A percentile compares a stretch with the other conserved stretches of the same genome.
These are phyloP conservation scores for Arabidopsis arenosa DNA, from an alignment of 345 rosid species.

Conservation along the genomic window DNA sequence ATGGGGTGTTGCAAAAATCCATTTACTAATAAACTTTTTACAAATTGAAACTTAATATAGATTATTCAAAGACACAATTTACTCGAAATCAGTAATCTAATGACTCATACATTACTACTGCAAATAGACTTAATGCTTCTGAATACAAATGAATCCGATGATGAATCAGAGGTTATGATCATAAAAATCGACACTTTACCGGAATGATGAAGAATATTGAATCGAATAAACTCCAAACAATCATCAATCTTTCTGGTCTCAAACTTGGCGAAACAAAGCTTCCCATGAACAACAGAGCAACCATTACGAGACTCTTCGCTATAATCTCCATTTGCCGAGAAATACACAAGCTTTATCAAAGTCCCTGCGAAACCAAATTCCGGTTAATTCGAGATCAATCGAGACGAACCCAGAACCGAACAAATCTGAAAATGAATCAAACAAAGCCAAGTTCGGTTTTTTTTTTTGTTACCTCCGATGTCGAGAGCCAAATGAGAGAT, in stretches of 20 bases:
- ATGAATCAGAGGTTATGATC: neutral
- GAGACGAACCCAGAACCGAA: neutral
- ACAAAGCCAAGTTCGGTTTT: neutral
- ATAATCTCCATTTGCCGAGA: conserved; percentile 51
- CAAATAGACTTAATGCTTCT: neutral
- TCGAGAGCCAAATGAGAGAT: conserved; percentile 83
- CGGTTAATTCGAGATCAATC: neutral
- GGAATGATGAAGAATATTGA: conserved; percentile 59
- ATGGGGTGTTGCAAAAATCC: neutral
- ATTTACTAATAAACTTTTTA: neutral
- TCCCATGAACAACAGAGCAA: conserved; percentile 55
- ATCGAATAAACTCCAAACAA: conserved; percentile 74
- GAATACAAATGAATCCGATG: conserved; percentile 1
- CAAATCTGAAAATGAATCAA: neutral
- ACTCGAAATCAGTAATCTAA: neutral
- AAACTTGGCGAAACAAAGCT: conserved; percentile 79
- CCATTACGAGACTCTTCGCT: conserved; percentile 46
- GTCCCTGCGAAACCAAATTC: conserved; percentile 60
- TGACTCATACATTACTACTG: conserved; percentile 1
- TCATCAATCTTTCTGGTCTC: conserved; percentile 86
- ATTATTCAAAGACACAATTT: neutral
- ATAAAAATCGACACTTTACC: conserved; percentile 47
- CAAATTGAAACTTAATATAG: neutral
- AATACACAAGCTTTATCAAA: conserved; percentile 82
- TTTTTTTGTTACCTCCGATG: conserved; percentile 69